A percentile compares a stretch with the other conserved stretches of the same genome.
Conservation (phyloP, 768 basidiomycete species). For the Tricholoma saponaceum region DNA sequence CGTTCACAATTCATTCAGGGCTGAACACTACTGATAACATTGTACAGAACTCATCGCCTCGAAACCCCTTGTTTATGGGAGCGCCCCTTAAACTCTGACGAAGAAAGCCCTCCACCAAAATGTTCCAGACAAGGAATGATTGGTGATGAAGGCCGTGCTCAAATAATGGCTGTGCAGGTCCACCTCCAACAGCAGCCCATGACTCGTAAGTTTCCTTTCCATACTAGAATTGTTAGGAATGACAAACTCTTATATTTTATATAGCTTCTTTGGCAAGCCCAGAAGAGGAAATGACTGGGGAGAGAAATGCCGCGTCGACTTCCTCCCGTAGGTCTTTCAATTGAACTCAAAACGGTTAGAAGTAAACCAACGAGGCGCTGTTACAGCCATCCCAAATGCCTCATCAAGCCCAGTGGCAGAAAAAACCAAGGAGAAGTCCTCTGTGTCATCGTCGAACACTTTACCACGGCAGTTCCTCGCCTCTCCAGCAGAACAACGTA, state of each 20-base stretch:
- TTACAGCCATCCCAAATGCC: not conserved
- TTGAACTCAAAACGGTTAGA: not conserved
- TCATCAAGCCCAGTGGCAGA: not conserved
- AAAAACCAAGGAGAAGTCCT: not conserved
- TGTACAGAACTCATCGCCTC: not conserved
- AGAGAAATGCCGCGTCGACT: not conserved
- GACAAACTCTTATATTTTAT: not conserved
- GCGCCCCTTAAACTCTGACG: not conserved
- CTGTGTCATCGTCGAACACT: not conserved
- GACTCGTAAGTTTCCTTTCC: not conserved
- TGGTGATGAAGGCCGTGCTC: not conserved
- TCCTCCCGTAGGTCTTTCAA: not conserved
- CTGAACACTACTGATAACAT: not conserved
- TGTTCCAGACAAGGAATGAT: conserved; percentile 1
- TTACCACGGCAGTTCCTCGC: not conserved
- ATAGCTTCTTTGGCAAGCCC: not conserved
- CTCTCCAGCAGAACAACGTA: not conserved
- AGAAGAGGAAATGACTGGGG: not conserved
- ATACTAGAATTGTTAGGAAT: not conserved
- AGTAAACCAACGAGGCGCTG: not conserved
- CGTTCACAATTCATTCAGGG: not conserved
- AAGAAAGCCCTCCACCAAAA: not conserved
- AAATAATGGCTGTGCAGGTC: not conserved
- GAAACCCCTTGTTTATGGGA: not conserved
- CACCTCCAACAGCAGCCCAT: not conserved